Percentiles rank a stretch among this genome's conserved stretches.
These are phyloP conservation scores for Hypoxylon perforatum DNA, from an alignment of 495 filamentous ascomycete genomes.

Conservation along the genomic window DNA sequence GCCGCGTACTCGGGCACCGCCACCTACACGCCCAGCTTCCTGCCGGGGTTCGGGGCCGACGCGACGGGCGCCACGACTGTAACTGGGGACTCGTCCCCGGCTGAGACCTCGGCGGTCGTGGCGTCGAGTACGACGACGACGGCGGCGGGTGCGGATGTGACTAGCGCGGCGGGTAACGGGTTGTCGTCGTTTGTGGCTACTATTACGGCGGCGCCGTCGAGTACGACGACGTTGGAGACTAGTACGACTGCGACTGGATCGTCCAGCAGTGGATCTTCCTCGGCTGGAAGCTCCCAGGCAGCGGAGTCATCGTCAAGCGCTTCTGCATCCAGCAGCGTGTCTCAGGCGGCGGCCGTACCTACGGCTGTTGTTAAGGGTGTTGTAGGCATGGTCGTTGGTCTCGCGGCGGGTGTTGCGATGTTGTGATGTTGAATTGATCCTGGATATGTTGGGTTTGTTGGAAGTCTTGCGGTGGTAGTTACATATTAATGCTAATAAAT, in stretches of 20 bases:
- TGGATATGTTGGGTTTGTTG: background rate
- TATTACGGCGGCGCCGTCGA: conserved; percentile 29
- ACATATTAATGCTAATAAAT: conserved; percentile 7
- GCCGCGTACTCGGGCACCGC: conserved; percentile 65
- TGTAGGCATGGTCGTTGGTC: conserved; percentile 35
- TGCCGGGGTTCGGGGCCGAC: conserved; percentile 51
- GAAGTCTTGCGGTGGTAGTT: conserved; percentile 10
- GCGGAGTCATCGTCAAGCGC: conserved; percentile 14
- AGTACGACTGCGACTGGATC: background rate
- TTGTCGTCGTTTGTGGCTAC: conserved; percentile 2
- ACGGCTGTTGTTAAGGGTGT: conserved; percentile 35
- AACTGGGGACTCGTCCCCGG: background rate
- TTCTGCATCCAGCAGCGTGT: conserved; percentile 23
- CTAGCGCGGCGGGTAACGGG: background rate
- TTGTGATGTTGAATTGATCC: conserved; percentile 17
- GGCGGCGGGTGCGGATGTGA: background rate
- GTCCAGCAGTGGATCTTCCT: conserved; percentile 19
- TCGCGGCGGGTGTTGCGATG: conserved; percentile 38
- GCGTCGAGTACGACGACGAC: conserved; percentile 10
- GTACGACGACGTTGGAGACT: conserved; percentile 2
- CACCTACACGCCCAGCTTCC: conserved; percentile 61
- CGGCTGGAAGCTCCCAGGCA: conserved; percentile 17
- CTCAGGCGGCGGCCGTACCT: conserved; percentile 32
- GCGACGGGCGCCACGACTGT: conserved; percentile 35
- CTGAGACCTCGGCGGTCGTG: background rate